These are phyloP conservation scores for Skeletonema costatum DNA, from an alignment of 108 stramenopile species.

Conservation along the genomic window DNA sequence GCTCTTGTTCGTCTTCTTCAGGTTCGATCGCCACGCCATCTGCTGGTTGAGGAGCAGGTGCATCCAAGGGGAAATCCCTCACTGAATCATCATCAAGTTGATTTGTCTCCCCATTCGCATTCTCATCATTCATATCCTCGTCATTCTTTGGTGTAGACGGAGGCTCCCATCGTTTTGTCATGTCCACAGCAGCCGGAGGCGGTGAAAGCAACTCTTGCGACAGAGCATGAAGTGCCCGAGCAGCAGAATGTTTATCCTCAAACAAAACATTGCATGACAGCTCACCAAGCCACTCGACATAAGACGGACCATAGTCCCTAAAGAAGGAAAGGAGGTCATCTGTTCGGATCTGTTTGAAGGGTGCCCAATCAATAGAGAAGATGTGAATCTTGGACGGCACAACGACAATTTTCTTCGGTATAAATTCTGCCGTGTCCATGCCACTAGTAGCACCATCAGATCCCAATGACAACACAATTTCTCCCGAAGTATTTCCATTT, in stretches of 20 bases:
- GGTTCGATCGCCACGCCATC: background rate
- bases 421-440: constrained; percentile 26
- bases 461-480: constrained; percentile 9
- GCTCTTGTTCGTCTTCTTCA: constrained; percentile 1
- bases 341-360: constrained; percentile 87
- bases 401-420: constrained; percentile 21
- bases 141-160: constrained; percentile 1
- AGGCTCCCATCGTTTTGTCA: constrained; percentile 9
- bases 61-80: background rate
- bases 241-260: constrained; percentile 70
- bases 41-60: background rate
- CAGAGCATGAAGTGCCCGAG: constrained; percentile 66
- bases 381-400: constrained; percentile 77
- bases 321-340: constrained; percentile 68
- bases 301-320: constrained; percentile 74
- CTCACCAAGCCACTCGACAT: constrained; percentile 88
- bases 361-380: constrained; percentile 80
- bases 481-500: constrained; percentile 1
- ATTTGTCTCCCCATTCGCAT: background rate
- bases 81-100: background rate
- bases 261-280: constrained; percentile 75
- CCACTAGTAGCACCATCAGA: constrained; percentile 18
- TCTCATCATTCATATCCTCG: background rate
- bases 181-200: constrained; percentile 38
- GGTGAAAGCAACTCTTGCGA: constrained; percentile 72